Evolutionary conservation across 345 rosid genomes (phyloP).

Genomic region (Salix exigua): DNA sequence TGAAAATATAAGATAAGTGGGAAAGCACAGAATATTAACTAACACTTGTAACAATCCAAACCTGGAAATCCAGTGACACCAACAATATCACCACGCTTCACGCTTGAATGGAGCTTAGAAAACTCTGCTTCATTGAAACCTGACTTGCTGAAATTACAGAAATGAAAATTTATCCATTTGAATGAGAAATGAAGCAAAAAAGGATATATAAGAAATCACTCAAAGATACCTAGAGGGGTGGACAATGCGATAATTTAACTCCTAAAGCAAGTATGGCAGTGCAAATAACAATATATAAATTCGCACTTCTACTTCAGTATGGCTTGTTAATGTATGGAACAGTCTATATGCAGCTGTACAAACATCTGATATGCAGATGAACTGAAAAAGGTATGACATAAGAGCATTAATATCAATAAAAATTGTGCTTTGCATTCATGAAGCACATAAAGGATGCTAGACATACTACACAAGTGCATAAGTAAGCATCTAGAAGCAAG

Average conservation of each 20-base stretch:
- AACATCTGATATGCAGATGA: no score
- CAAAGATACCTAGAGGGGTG: background rate
- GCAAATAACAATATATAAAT: background rate
- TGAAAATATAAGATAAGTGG: background rate
- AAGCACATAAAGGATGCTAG: background rate
- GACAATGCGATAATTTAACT: background rate
- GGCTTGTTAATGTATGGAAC: no score
- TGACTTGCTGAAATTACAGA: slow-evolving; percentile 56
- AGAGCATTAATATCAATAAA: background rate
- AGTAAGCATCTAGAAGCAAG: no score
- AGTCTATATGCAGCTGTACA: no score
- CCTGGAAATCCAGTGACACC: slow-evolving; percentile 97
- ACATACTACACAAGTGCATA: background rate
- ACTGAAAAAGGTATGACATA: no score
- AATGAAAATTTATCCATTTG: background rate
- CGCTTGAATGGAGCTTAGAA: slow-evolving; percentile 54
- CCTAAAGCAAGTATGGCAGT: background rate
- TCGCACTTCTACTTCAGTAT: no score
- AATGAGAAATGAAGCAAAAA: background rate
- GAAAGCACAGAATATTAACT: background rate
- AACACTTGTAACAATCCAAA: slow-evolving; percentile 20
- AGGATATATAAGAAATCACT: background rate
- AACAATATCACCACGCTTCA: slow-evolving; percentile 93
- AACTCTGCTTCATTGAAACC: slow-evolving; percentile 69
- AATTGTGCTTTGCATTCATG: background rate